Conservation (phyloP, 257 asterid species). For the Salvia hispanica region DNA sequence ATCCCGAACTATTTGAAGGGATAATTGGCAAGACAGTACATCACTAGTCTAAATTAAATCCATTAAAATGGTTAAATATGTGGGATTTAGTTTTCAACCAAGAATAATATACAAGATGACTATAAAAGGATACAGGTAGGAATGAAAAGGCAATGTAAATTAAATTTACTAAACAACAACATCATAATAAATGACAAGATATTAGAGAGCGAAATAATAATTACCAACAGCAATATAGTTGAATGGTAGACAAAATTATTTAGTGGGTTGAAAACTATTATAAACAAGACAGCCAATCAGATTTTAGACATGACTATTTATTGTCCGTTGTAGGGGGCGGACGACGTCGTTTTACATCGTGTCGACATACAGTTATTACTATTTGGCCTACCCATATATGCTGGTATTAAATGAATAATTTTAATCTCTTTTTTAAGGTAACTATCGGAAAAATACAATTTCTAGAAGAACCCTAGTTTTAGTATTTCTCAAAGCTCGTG, state of each 20-base stretch:
- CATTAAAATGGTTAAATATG: too few species aligned
- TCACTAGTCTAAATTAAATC: too few species aligned
- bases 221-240: conserved; percentile 19
- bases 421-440: too few species aligned
- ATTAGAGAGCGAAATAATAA: conserved; percentile 22
- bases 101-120: too few species aligned
- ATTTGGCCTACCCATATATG: background rate
- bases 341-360: background rate
- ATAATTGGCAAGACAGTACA: too few species aligned
- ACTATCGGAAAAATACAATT: too few species aligned
- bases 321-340: conserved; percentile 24
- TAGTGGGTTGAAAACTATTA: conserved; percentile 8
- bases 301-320: conserved; percentile 17
- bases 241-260: conserved; percentile 36
- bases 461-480: too few species aligned
- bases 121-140: background rate
- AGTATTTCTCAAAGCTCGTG: too few species aligned
- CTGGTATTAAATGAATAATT: too few species aligned
- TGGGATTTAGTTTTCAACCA: too few species aligned
- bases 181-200: conserved; percentile 21
- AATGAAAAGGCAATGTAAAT: background rate
- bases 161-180: background rate
- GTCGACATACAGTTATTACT: background rate
- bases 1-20: too few species aligned
- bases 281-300: conserved; percentile 20